These are phyloP conservation scores for Podospora appendiculata DNA, from an alignment of 495 filamentous ascomycete genomes.

Conservation along the genomic window DNA sequence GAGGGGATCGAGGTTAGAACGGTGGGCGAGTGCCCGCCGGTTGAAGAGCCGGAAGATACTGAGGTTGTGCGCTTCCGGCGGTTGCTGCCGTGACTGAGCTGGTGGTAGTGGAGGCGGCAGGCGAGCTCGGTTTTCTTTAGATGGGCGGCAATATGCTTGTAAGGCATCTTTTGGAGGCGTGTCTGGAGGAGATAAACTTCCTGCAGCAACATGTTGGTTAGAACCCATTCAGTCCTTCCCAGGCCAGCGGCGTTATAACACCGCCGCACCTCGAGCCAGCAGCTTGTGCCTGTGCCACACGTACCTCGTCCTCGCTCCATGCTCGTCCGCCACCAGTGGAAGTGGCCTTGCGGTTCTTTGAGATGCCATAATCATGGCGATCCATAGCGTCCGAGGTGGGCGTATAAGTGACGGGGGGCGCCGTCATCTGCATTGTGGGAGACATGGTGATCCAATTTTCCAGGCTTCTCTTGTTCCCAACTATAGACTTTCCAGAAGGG, in stretches of 20 bases:
- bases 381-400: conserved; percentile 41
- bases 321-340: conserved; percentile 66
- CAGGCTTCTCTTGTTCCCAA: conserved; percentile 5
- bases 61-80: conserved; percentile 60
- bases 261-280: not conserved
- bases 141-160: conserved; percentile 79
- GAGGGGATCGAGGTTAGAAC: conserved; percentile 37
- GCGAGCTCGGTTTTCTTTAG: conserved; percentile 81
- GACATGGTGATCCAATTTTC: conserved; percentile 29
- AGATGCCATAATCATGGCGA: conserved; percentile 46
- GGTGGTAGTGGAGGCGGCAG: conserved; percentile 78
- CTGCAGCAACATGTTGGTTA: conserved; percentile 30
- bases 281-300: conserved; percentile 2
- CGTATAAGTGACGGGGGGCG: conserved; percentile 30
- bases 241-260: not conserved
- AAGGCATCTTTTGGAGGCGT: conserved; percentile 77
- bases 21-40: conserved; percentile 38
- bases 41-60: conserved; percentile 48
- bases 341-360: conserved; percentile 54
- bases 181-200: conserved; percentile 81
- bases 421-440: conserved; percentile 39
- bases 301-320: conserved; percentile 74
- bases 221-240: not conserved
- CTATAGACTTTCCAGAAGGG: not conserved
- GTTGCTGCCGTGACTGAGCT: conserved; percentile 73